Percentiles rank a stretch among this genome's conserved stretches.
These are phyloP conservation scores for Apiosordaria backusii DNA, from an alignment of 495 filamentous ascomycete genomes.

Conservation along the genomic window DNA sequence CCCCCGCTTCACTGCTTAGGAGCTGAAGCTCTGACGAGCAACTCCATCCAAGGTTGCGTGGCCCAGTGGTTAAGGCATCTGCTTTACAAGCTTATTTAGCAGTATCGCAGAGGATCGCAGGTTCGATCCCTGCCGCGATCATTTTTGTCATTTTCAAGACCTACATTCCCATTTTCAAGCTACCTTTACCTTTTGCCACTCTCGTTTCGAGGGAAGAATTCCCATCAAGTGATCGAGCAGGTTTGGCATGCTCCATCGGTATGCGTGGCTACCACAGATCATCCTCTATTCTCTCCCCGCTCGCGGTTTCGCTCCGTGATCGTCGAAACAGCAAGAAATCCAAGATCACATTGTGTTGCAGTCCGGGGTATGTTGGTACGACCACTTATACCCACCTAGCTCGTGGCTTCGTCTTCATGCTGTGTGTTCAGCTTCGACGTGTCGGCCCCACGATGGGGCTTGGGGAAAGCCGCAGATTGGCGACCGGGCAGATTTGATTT, in stretches of 20 bases:
- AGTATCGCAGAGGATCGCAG: slow-evolving; percentile 44
- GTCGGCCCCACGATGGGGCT: not conserved
- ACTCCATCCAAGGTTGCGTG: slow-evolving; percentile 28
- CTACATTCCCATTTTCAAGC: not conserved
- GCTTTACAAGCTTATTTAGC: slow-evolving; percentile 31
- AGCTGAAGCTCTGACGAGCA: not conserved
- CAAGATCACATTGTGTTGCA: not conserved
- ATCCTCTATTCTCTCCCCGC: too few species aligned
- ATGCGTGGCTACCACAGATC: too few species aligned
- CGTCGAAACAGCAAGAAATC: too few species aligned
- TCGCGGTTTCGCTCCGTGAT: not conserved
- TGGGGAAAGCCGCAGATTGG: not conserved
- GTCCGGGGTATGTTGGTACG: not conserved
- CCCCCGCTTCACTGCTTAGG: not conserved
- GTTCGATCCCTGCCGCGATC: slow-evolving; percentile 51
- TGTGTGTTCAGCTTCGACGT: not conserved
- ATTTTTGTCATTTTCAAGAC: slow-evolving; percentile 19
- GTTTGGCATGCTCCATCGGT: too few species aligned
- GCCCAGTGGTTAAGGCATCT: slow-evolving; percentile 43
- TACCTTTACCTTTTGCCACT: too few species aligned
- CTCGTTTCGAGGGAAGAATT: too few species aligned
- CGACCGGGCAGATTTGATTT: slow-evolving; percentile 2
- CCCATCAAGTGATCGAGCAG: too few species aligned
- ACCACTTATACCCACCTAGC: not conserved
- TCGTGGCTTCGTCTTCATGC: not conserved